Base-by-base conservation (phyloP, 495 filamentous ascomycete genomes). In the Geoglossum glabrum region DNA sequence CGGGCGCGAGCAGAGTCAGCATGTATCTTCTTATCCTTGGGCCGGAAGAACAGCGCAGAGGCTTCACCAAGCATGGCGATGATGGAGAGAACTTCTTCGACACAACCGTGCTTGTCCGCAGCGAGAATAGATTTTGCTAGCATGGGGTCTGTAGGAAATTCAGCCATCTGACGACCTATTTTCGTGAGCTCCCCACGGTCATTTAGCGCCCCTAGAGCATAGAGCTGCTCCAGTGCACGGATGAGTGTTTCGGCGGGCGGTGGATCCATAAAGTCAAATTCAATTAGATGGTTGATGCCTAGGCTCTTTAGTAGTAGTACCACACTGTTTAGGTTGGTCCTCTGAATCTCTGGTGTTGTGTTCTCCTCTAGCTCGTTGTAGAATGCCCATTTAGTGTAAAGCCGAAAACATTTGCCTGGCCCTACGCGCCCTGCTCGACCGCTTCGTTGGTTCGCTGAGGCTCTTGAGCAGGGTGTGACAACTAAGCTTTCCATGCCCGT, bases 231-330 rank as follows among this genome's bases (percentile, higher is more conserved):
- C 54, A 98, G 70, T 0, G 89, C 87, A 23, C 85, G 81, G 65
- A 96, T 94, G 54, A 98, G 79, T 9, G 87, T 87, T 66, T 95
- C 90, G 0, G 89, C 84, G 0, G 90, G 85, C 0, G 92, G 92
- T 0, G 90, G 83, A 64, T 97, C 92, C 79, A 97, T 89, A 66
- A 95, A 97, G 64, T 98, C 92, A 62, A 98, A 98, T 43, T 90
- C 82, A 11, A 98, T 77, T 0, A 98, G 78, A 61, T 97, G 84
- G 65, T 95, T 90, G 65, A 98, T 94, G 13, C 93, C 93, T 15
- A 97, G 76, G 0, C 84, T 84, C 66, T 95, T 96, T 10, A 98
- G 73, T 62, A 90, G 78, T 19, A 98, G 73, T 13, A 96, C 87
- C 1, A 93, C 81, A 31, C 79, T 75, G 62, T 82, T 92, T 15